Evolutionary conservation across 371 early-diverging fungal genomes (phyloP), one percentile per base, ranked within the genome.

Genomic region (Rhizomucor miehei): DNA sequence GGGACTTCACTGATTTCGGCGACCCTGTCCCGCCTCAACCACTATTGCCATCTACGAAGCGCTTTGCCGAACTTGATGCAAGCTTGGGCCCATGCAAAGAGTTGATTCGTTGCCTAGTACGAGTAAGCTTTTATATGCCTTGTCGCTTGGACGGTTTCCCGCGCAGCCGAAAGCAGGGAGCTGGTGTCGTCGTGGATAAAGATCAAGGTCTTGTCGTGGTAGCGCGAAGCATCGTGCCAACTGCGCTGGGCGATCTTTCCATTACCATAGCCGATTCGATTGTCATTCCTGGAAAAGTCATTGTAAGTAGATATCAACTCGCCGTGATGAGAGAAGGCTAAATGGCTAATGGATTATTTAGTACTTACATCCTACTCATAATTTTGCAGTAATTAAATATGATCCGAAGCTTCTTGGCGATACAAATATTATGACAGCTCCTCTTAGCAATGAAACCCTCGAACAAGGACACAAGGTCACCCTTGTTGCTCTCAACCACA

Each of bases 301-400:
- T 87, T 34, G 71, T 75, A 65, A 68, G 59, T 47, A 35, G 11
- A 45, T 2, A 19, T 50, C 9, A 6, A 43, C 11, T 2, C 16
- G 17, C n/a, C n/a, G n/a, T n/a, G n/a, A n/a, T n/a, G 19, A 23
- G 39, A 35, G 36, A 21, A 5, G 24, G 9, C 14, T n/a, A 12
- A n/a, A 21, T 46, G 17, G 5, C 19, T 5, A 16, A 40, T 37
- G 13, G 24, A 36, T 43, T 45, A 6, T 39, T 44, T 61, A 77
- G 58, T 91, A 85, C 59, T 67, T 91, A n/a, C 92, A 93, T 57
- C 92, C 92, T n/a, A 86, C 88, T 2, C 91, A 91, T 48, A 90
- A 90, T 60, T 82, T 87, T 56, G 80, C 88, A 1, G 67, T 93
- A 51, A 68, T 90, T 8, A 77, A 79, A 25, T 93, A 90, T 70